phyloP scores from a whole-genome alignment of 2,329 filamentous ascomycete species.

The Pleomassaria siparia region DNA sequence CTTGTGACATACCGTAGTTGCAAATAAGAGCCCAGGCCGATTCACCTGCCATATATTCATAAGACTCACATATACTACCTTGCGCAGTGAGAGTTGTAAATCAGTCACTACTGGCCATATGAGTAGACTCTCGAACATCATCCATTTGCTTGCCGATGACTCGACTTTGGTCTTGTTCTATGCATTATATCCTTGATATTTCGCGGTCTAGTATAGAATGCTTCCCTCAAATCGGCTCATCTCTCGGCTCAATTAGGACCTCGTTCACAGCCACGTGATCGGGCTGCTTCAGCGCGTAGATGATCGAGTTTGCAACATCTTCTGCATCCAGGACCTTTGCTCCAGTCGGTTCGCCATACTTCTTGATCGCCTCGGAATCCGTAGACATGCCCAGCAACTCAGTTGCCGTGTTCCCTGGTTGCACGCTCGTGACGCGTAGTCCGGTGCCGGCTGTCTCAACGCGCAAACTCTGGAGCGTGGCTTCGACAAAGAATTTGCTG shows the following conservation, averaged over 20 bases:
- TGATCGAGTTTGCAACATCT: constrained; percentile 71
- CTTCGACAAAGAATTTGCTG: constrained; percentile 84
- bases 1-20: too few species aligned
- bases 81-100: too few species aligned
- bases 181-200: too few species aligned
- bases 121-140: too few species aligned
- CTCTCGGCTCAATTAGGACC: constrained; percentile 61
- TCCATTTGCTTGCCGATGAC: too few species aligned
- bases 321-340: constrained; percentile 73
- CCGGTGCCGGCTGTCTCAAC: constrained; percentile 75
- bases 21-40: too few species aligned
- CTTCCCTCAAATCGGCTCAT: constrained; percentile 35
- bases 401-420: constrained; percentile 76
- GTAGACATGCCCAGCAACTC: constrained; percentile 74
- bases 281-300: constrained; percentile 74
- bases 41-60: too few species aligned
- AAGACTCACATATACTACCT: too few species aligned
- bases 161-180: too few species aligned
- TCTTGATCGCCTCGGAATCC: constrained; percentile 74
- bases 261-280: constrained; percentile 78
- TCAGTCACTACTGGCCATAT: too few species aligned
- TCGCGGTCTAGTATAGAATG: not conserved
- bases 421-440: constrained; percentile 71
- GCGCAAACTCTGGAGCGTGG: constrained; percentile 72
- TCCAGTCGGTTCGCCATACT: constrained; percentile 73